These are phyloP conservation scores for Nakaseomyces nivariensis DNA, from an alignment of 1,139 yeast species.

Conservation along the genomic window DNA sequence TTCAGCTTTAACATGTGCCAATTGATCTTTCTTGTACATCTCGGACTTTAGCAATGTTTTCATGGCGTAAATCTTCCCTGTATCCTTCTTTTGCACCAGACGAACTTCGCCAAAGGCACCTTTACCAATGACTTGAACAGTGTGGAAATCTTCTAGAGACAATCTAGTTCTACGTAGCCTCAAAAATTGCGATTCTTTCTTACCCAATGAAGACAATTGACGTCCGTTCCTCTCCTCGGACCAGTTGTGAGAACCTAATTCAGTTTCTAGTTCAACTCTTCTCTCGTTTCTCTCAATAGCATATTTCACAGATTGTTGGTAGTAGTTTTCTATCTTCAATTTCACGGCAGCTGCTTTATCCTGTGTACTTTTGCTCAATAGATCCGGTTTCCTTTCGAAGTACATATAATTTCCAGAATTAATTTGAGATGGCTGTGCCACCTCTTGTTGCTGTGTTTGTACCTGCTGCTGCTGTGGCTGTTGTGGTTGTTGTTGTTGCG, in stretches of 20 bases:
- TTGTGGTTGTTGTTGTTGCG: constrained; percentile 1
- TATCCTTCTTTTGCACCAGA: constrained; percentile 70
- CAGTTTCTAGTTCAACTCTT: constrained; percentile 62
- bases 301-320: constrained; percentile 67
- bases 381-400: constrained; percentile 81
- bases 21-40: constrained; percentile 75
- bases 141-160: constrained; percentile 62
- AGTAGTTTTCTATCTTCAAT: constrained; percentile 60
- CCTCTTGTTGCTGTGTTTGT: constrained; percentile 14
- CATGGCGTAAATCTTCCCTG: constrained; percentile 81
- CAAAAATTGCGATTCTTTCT: constrained; percentile 68
- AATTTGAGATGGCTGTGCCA: not conserved
- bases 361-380: constrained; percentile 53
- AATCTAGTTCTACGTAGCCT: constrained; percentile 67
- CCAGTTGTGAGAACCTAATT: constrained; percentile 52
- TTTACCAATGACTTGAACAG: constrained; percentile 76
- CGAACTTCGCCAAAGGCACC: constrained; percentile 85
- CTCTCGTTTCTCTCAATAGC: constrained; percentile 78
- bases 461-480: constrained; percentile 13
- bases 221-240: constrained; percentile 68
- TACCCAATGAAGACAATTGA: constrained; percentile 60
- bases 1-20: constrained; percentile 79
- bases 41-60: constrained; percentile 68
- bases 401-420: constrained; percentile 42
- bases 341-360: constrained; percentile 69